phyloP scores from a whole-genome alignment of 345 rosid genomes.

The Noccaea bulbosa region DNA sequence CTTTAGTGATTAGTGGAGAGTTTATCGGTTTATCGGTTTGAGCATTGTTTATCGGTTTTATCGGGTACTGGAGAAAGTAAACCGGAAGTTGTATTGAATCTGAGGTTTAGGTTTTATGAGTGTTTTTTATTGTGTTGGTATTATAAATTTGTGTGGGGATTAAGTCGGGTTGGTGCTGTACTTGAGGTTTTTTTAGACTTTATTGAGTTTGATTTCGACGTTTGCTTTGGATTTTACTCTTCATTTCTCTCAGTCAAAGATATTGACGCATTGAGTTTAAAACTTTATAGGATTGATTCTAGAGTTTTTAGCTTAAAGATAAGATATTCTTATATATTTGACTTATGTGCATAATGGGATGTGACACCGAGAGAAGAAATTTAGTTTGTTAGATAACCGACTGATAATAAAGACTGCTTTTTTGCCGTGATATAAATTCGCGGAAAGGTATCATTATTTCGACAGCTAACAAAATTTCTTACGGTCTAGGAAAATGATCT shows the following conservation, averaged over 20 bases:
- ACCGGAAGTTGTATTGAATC: constrained; percentile 8
- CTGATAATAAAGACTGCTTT: background rate
- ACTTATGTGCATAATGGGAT: background rate
- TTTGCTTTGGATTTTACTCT: constrained; percentile 19
- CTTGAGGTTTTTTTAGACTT: constrained; percentile 18
- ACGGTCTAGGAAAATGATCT: background rate
- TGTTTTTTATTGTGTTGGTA: constrained; percentile 16
- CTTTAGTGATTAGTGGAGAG: constrained; percentile 37
- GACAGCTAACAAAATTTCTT: background rate
- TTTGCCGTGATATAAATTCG: constrained; percentile 1
- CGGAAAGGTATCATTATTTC: background rate
- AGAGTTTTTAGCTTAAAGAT: background rate
- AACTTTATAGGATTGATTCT: background rate
- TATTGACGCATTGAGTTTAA: background rate
- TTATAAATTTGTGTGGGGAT: constrained; percentile 25
- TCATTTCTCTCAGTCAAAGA: background rate
- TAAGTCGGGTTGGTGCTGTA: constrained; percentile 28
- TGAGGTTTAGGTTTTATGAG: constrained; percentile 30
- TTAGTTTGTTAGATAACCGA: background rate
- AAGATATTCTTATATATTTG: background rate
- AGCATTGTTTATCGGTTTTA: background rate
- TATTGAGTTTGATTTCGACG: background rate
- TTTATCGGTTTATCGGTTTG: too few relatives aligned
- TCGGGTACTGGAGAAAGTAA: background rate
- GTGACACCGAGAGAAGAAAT: constrained; percentile 1